Conservation (phyloP, 116 monocot species). For the Phalaenopsis hybrid region DNA sequence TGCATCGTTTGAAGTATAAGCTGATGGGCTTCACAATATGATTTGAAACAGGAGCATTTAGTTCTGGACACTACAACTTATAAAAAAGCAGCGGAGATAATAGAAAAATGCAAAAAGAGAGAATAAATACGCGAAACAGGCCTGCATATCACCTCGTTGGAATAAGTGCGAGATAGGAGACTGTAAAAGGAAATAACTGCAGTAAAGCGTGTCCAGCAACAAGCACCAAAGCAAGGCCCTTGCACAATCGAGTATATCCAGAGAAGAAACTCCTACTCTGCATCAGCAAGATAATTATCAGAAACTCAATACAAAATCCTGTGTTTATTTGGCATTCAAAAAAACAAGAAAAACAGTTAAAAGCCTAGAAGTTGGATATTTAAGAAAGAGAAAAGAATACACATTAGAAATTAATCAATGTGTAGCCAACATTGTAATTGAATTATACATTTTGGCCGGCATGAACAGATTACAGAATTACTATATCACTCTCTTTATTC, state of each 20-base stretch:
- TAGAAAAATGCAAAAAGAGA: no score
- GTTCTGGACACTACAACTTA: no score
- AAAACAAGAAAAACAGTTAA: not conserved
- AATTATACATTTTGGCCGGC: not conserved
- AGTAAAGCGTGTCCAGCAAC: conserved; percentile 61
- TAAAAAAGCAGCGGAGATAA: no score
- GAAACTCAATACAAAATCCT: not conserved
- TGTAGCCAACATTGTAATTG: not conserved
- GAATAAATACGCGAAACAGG: not conserved
- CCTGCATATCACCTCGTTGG: conserved; percentile 52
- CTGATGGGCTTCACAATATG: no score
- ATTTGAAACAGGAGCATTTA: no score
- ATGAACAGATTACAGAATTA: not conserved
- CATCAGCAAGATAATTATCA: conserved; percentile 1
- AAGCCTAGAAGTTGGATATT: not conserved
- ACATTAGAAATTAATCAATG: not conserved
- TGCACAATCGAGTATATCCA: conserved; percentile 75
- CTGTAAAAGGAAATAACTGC: conserved; percentile 54
- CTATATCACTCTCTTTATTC: not conserved
- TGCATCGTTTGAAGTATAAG: no score
- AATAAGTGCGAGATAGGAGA: conserved; percentile 71
- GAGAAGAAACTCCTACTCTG: conserved; percentile 41
- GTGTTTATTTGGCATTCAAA: not conserved
- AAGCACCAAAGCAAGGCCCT: conserved; percentile 64
- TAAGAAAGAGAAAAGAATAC: not conserved